Evolutionary conservation across 768 basidiomycete species (phyloP), one percentile per base, ranked within the genome.

Genomic region (Lentinula raphanica): DNA sequence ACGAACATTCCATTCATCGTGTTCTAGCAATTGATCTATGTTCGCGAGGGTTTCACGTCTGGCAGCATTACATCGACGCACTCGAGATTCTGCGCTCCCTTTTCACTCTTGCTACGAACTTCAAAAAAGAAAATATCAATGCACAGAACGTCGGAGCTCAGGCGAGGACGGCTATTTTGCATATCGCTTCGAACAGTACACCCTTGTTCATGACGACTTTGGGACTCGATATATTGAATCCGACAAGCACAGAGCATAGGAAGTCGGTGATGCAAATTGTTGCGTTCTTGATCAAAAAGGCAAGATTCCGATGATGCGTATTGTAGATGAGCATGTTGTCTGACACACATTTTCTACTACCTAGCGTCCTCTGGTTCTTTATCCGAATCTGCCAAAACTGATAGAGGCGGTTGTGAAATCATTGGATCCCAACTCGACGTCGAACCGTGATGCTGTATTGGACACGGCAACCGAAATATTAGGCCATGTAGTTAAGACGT

Each of bases 331-430:
- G 19, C 23, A 7, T 44, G 6, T 44, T 44, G 19, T 2, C 27
- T 12, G 2, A 51, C 23, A 12, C 31, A 36, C 56, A 15, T 36
- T 54, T 32, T 15, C 32, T 2, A 40, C 29, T 15, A 40, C 5
- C n/a, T 64, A 94, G 90, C 87, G 90, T 64, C 94, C 95, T 1
- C 74, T 90, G 27, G 85, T 96, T 7, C 75, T 98, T 42, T 88
- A 92, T 63, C 83, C 90, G 3, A 90, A 88, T 63, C 74, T 98
- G 27, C 89, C 95, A 0, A 82, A 86, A 40, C 74, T 98, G 45
- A 88, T 94, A 71, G 97, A 98, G 68, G 94, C 95, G 1, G 94
- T 98, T 0, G 94, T 98, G 17, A 95, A 94, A 68, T 97, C 94
- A 0, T 77, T 99, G 57, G 96, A 99, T 72, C 97, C 97, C 15